A percentile compares a stretch with the other conserved stretches of the same genome.
phyloP scores from a whole-genome alignment of 1,284 basidiomycete species.

The Mrakiaceae sp. region DNA sequence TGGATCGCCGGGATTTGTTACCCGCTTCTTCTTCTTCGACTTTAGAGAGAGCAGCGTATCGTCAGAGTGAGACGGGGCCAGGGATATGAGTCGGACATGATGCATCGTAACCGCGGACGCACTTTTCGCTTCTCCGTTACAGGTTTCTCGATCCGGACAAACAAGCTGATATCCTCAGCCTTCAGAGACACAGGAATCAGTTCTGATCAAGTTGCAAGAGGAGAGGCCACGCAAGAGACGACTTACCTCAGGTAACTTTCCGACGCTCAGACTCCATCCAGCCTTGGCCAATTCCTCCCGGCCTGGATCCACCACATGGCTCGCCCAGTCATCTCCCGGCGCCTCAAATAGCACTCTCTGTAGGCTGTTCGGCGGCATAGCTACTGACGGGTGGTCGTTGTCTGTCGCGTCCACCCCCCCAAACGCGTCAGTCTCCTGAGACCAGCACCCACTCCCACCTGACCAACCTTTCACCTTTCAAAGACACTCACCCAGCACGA shows the following conservation, averaged over 20 bases:
- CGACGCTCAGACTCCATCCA: slow-evolving; percentile 2
- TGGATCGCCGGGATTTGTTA: neutral
- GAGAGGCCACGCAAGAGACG: neutral
- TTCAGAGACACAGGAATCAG: neutral
- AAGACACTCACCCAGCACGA: slow-evolving; percentile 7
- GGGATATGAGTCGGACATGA: neutral
- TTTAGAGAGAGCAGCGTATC: neutral
- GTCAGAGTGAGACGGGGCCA: neutral
- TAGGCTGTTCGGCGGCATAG: neutral
- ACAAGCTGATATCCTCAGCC: neutral
- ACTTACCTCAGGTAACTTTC: neutral
- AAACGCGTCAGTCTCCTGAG: neutral
- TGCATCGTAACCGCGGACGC: neutral
- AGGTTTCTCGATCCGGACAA: neutral
- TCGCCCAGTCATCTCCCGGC: neutral
- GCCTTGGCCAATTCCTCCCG: neutral
- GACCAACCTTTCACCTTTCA: no score
- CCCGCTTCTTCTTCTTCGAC: neutral
- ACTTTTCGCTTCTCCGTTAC: neutral
- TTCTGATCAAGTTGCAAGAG: neutral
- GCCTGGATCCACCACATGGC: no score
- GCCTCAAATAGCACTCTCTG: neutral
- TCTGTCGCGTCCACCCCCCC: slow-evolving; percentile 7
- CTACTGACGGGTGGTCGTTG: neutral
- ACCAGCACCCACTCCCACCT: neutral